Evolutionary conservation across 2,329 filamentous ascomycete species (phyloP).

Genomic region (Claviceps paspali): DNA sequence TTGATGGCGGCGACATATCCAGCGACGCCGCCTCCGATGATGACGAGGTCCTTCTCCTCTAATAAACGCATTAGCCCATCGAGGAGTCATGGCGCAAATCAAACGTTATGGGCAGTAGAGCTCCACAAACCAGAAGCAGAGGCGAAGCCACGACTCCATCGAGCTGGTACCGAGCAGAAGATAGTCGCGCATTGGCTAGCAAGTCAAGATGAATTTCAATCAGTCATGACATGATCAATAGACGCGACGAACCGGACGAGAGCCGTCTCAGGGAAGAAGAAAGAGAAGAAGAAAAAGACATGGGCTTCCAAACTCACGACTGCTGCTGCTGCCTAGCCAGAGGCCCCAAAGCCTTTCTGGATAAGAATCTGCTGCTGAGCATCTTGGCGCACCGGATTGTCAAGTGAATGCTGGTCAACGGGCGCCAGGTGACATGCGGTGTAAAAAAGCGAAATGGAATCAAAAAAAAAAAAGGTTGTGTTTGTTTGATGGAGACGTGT

Average conservation of each 20-base stretch:
- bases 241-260: constrained; percentile 1
- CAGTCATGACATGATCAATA: background rate
- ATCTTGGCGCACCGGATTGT: constrained; percentile 26
- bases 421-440: constrained; percentile 7
- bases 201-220: constrained; percentile 1
- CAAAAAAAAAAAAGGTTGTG: background rate
- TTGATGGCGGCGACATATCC: constrained; percentile 99
- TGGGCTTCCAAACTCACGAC: constrained; percentile 26
- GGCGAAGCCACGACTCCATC: constrained; percentile 44
- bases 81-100: background rate
- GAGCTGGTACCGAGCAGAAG: constrained; percentile 23
- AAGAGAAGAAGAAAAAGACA: no score
- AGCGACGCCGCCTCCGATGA: constrained; percentile 95
- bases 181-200: constrained; percentile 35
- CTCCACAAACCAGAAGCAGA: constrained; percentile 36
- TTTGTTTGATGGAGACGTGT: constrained; percentile 2
- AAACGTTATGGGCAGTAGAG: constrained; percentile 1
- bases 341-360: constrained; percentile 40
- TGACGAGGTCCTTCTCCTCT: constrained; percentile 93
- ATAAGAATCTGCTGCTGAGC: constrained; percentile 47
- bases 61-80: constrained; percentile 15
- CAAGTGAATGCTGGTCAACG: constrained; percentile 13
- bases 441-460: no score
- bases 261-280: no score
- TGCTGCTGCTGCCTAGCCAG: constrained; percentile 35